Percentiles rank a stretch among this genome's conserved stretches.
Evolutionary conservation across 805 yeast species (phyloP).

Genomic region (Candida taoyuanica): DNA sequence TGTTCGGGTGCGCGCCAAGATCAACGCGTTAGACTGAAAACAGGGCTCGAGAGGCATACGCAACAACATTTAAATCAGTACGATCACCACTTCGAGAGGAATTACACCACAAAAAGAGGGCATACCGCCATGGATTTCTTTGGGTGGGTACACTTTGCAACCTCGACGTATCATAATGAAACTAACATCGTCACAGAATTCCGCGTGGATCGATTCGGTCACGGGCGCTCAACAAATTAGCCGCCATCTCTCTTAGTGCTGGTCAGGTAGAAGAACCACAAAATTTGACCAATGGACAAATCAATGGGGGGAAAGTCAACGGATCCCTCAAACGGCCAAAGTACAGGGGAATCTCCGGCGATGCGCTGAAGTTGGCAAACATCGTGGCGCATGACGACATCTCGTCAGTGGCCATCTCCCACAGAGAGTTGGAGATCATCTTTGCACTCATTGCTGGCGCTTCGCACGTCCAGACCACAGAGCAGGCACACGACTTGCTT

Average conservation of each 20-base stretch:
- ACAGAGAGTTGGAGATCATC: slow-evolving; percentile 51
- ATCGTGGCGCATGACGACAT: slow-evolving; percentile 17
- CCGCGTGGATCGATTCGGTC: slow-evolving; percentile 26
- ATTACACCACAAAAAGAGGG: too few relatives aligned
- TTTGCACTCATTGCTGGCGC: slow-evolving; percentile 39
- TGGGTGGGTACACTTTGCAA: slow-evolving; percentile 13
- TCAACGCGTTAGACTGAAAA: too few relatives aligned
- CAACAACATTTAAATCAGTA: too few relatives aligned
- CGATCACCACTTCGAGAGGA: too few relatives aligned
- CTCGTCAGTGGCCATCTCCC: slow-evolving; percentile 28
- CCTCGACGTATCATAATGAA: neutral
- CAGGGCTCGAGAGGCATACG: too few relatives aligned
- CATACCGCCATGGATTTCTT: slow-evolving; percentile 17
- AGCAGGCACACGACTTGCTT: slow-evolving; percentile 37
- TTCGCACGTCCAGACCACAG: slow-evolving; percentile 25
- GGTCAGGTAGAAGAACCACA: slow-evolving; percentile 1
- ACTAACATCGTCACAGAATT: slow-evolving; percentile 17
- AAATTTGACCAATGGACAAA: slow-evolving; percentile 11
- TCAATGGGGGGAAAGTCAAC: slow-evolving; percentile 2
- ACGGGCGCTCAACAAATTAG: slow-evolving; percentile 24
- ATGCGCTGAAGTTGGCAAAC: slow-evolving; percentile 17
- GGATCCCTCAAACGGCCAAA: too few relatives aligned
- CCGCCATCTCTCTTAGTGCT: slow-evolving; percentile 16
- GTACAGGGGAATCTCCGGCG: slow-evolving; percentile 19
- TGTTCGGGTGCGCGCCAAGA: too few relatives aligned